Conservation (phyloP, 805 yeast genomes). For the Kodamaea nitidulidarum region DNA sequence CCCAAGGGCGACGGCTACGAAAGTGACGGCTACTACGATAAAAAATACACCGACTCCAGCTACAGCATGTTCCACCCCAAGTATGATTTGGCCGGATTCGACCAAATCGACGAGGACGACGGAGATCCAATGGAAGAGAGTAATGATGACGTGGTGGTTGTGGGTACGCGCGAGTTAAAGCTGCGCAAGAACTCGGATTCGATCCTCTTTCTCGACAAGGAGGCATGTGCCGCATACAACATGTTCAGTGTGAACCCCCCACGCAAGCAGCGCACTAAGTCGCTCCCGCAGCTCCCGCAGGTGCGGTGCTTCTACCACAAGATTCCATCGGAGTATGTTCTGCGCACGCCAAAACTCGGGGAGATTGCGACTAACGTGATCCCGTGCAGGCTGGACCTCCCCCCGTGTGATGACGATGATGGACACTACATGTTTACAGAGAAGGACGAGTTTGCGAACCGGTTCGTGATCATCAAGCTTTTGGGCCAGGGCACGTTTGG, state of each 20-base stretch:
- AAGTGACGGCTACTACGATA: constrained; percentile 8
- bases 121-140: constrained; percentile 12
- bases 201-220: constrained; percentile 31
- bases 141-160: constrained; percentile 29
- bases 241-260: constrained; percentile 30
- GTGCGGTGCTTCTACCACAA: constrained; percentile 40
- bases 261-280: constrained; percentile 40
- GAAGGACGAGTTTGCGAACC: constrained; percentile 64
- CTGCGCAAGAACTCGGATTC: constrained; percentile 26
- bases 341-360: constrained; percentile 37
- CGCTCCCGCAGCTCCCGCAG: constrained; percentile 44
- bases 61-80: constrained; percentile 9
- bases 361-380: constrained; percentile 37
- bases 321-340: constrained; percentile 32
- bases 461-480: constrained; percentile 63
- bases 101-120: constrained; percentile 11
- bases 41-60: no score
- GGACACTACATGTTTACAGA: constrained; percentile 68
- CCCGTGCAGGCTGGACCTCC: constrained; percentile 26
- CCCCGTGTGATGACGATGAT: constrained; percentile 59
- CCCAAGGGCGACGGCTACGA: constrained; percentile 5
- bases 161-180: constrained; percentile 31
- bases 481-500: constrained; percentile 95
- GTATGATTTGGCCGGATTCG: constrained; percentile 10
- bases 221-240: constrained; percentile 40